Evolutionary conservation across 129 eudicot genomes (phyloP).

Genomic region (Rutidosis leptorrhynchoides): DNA sequence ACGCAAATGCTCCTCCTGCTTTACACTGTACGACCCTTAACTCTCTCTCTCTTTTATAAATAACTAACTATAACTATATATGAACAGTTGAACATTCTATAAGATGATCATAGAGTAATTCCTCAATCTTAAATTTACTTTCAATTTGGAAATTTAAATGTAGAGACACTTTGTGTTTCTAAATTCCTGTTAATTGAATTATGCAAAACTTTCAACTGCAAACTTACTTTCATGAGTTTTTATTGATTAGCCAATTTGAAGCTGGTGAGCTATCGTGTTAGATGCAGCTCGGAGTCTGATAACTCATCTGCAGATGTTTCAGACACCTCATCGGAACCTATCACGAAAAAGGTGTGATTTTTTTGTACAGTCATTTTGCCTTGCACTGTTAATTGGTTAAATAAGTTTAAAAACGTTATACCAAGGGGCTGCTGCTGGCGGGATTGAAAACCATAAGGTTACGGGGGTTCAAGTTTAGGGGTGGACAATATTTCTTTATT

Average conservation of each 20-base stretch:
- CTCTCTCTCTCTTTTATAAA: no score
- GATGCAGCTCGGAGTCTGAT: slow-evolving; percentile 48
- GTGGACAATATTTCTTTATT: no score
- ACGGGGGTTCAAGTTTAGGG: no score
- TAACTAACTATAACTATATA: no score
- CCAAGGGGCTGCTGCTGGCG: no score
- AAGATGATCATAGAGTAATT: no score
- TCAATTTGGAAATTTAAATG: no score
- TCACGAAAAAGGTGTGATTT: slow-evolving; percentile 36
- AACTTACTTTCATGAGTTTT: slow-evolving; percentile 17
- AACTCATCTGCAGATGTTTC: slow-evolving; percentile 37
- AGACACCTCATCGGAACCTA: slow-evolving; percentile 27
- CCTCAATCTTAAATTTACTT: no score
- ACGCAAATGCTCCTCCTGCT: slow-evolving; percentile 18
- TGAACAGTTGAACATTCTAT: no score
- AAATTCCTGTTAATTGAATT: not conserved
- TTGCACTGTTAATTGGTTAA: not conserved
- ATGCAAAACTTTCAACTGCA: not conserved
- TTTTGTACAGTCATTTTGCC: not conserved
- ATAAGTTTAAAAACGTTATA: not conserved
- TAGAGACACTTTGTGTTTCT: not conserved
- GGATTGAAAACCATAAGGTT: no score
- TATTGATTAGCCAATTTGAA: slow-evolving; percentile 34
- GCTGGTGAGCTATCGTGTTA: slow-evolving; percentile 39
- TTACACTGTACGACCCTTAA: slow-evolving; percentile 27